Percentiles rank a stretch among this genome's conserved stretches.
Conservation (phyloP, 2,329 filamentous ascomycete genomes). For the Orbilia quercus region DNA sequence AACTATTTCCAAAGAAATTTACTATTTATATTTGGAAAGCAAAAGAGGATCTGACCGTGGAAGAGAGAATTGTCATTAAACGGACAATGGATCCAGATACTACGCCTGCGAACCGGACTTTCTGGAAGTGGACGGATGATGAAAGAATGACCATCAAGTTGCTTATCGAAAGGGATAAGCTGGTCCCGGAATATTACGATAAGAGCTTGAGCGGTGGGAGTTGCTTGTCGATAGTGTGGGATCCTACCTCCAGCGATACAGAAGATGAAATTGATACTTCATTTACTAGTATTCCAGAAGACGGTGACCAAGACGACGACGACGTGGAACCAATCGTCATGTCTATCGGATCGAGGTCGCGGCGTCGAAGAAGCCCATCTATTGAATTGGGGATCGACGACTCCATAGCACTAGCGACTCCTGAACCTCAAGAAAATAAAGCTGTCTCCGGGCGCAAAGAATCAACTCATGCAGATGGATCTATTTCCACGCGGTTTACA, state of each 20-base stretch:
- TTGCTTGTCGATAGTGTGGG: background rate
- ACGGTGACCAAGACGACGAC: background rate
- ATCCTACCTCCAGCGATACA: background rate
- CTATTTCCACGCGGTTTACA: background rate
- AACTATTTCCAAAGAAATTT: slow-evolving; percentile 25
- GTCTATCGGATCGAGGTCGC: no score
- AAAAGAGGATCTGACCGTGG: background rate
- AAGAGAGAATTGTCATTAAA: background rate
- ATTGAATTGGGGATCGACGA: no score
- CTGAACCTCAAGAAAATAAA: no score
- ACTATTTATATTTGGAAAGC: slow-evolving; percentile 30
- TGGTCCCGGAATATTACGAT: slow-evolving; percentile 19
- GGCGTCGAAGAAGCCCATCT: no score
- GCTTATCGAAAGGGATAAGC: background rate
- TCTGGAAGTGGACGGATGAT: slow-evolving; percentile 12
- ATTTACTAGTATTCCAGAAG: background rate
- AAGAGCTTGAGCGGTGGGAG: background rate
- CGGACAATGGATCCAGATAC: slow-evolving; percentile 8
- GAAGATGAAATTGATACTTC: background rate
- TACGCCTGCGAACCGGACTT: background rate
- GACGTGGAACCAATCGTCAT: background rate
- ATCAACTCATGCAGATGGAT: no score
- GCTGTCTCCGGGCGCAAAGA: no score
- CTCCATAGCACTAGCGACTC: no score
- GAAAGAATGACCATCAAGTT: background rate